A percentile compares a stretch with the other conserved stretches of the same genome.
These are phyloP conservation scores for Solanum hybrid DNA, from an alignment of 305 asterid species.

Conservation along the genomic window DNA sequence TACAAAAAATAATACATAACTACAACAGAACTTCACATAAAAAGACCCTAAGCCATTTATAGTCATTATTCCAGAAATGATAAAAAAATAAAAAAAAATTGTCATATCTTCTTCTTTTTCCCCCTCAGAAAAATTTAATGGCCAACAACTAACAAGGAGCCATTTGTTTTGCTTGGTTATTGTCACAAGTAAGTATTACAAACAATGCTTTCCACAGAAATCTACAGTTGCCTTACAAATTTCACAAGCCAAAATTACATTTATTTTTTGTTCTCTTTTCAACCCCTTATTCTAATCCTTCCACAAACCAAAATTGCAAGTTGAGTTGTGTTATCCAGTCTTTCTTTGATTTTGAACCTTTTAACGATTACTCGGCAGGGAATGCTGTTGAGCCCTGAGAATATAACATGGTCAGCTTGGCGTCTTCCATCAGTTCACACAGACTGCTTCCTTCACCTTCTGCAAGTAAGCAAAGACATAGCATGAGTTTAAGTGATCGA, in stretches of 20 bases:
- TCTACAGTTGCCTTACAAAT: background rate
- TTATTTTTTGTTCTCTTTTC: background rate
- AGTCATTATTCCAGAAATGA: background rate
- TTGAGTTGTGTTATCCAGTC: background rate
- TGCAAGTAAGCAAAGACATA: slow-evolving; percentile 13
- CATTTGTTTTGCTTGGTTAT: background rate
- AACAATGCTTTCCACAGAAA: background rate
- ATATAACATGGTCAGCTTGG: background rate
- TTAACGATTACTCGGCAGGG: background rate
- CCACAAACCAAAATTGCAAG: background rate
- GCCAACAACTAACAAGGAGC: background rate
- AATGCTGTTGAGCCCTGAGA: background rate
- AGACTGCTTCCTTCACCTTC: slow-evolving; percentile 30
- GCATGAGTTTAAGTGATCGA: background rate
- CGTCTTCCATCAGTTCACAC: slow-evolving; percentile 1
- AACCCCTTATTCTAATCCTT: background rate
- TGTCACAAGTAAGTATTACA: background rate
- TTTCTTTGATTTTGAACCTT: background rate
- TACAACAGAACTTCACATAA: background rate
- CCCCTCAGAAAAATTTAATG: background rate
- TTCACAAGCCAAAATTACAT: background rate
- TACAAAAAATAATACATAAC: background rate
- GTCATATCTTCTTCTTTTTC: background rate
- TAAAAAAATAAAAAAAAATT: background rate
- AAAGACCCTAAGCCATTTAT: background rate